Evolutionary conservation across 2,329 filamentous ascomycete genomes (phyloP).

Genomic region (Botrytis fragariae): DNA sequence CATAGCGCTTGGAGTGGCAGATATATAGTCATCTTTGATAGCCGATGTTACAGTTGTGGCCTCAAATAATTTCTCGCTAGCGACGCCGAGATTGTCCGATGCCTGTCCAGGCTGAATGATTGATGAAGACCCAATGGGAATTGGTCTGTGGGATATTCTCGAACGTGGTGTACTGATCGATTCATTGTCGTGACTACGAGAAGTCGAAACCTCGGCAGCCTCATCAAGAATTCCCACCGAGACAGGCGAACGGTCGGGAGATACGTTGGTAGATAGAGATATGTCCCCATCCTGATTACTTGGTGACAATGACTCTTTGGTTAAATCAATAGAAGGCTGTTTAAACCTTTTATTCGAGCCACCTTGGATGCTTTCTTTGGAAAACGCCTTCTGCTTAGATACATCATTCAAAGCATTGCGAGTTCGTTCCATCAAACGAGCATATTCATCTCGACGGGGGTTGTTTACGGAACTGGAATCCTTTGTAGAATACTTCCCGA

Average conservation of each 20-base stretch:
- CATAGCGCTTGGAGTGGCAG: not conserved
- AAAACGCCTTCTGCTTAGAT: constrained; percentile 27
- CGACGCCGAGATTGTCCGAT: not conserved
- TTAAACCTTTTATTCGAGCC: not conserved
- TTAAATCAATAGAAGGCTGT: not conserved
- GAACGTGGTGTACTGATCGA: not conserved
- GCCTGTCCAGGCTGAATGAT: not conserved
- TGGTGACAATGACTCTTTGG: not conserved
- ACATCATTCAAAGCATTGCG: constrained; percentile 34
- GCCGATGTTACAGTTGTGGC: not conserved
- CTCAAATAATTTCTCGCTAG: not conserved
- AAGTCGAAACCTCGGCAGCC: not conserved
- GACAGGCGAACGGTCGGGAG: not conserved
- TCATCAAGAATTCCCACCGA: not conserved
- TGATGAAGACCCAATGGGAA: constrained; percentile 1
- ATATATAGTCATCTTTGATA: not conserved
- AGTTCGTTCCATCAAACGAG: constrained; percentile 35
- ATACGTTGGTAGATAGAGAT: not conserved
- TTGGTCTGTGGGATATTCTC: constrained; percentile 9
- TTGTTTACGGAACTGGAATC: constrained; percentile 24
- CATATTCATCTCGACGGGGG: constrained; percentile 35
- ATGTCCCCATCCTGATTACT: constrained; percentile 31
- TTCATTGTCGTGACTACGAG: not conserved
- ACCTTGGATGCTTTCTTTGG: not conserved
- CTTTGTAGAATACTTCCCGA: constrained; percentile 40